Percentiles rank a stretch among this genome's conserved stretches.
phyloP scores from a whole-genome alignment of 1,284 basidiomycete genomes.

The Ceratobasidium sp. region DNA sequence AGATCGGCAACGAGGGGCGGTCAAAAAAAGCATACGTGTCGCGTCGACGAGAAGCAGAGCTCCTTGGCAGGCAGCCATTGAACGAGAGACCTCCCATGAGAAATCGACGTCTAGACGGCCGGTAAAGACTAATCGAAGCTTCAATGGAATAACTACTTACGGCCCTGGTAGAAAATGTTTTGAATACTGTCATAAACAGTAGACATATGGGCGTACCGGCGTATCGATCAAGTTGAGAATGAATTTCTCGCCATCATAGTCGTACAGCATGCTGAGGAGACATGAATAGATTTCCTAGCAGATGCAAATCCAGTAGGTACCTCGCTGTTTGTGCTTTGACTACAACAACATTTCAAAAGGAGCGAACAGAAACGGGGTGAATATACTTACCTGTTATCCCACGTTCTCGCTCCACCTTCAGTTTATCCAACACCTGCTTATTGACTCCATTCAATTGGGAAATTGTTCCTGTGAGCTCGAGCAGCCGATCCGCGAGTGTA shows the following conservation, averaged over 20 bases:
- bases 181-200: not conserved
- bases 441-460: slow-evolving; percentile 73
- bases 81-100: slow-evolving; percentile 94
- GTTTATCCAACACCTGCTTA: slow-evolving; percentile 92
- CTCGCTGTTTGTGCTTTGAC: slow-evolving; percentile 95
- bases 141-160: not conserved
- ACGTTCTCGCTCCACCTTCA: slow-evolving; percentile 95
- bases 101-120: slow-evolving; percentile 86
- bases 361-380: not conserved
- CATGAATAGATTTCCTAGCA: not conserved
- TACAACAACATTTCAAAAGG: slow-evolving; percentile 48
- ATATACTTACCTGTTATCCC: slow-evolving; percentile 83
- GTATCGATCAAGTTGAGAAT: slow-evolving; percentile 98
- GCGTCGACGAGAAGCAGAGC: slow-evolving; percentile 93
- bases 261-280: slow-evolving; percentile 78
- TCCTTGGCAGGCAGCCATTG: slow-evolving; percentile 92
- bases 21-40: slow-evolving; percentile 62
- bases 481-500: slow-evolving; percentile 83
- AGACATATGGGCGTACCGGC: slow-evolving; percentile 57
- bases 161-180: not conserved
- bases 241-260: slow-evolving; percentile 65
- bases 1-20: not conserved
- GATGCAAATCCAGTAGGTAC: slow-evolving; percentile 53
- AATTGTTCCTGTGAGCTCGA: slow-evolving; percentile 84
- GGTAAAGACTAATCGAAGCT: not conserved